phyloP scores from a whole-genome alignment of 2,329 filamentous ascomycete species.

The Pyricularia sp. region DNA sequence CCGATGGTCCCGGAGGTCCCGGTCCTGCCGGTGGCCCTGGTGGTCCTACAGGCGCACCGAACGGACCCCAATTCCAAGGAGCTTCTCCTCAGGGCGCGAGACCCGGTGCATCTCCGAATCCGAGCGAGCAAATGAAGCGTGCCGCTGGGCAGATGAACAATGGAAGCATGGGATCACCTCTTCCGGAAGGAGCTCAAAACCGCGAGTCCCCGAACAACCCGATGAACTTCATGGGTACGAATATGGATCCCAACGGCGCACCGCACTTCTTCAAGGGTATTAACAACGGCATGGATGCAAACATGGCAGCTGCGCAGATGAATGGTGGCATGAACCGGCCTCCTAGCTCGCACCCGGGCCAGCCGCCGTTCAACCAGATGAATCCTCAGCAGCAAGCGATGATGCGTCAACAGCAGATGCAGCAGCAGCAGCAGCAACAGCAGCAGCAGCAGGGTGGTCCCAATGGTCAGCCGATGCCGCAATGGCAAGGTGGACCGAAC shows the following conservation, averaged over 20 bases:
- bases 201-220: slow-evolving; percentile 48
- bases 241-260: slow-evolving; percentile 48
- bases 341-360: slow-evolving; percentile 52
- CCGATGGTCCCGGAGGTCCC: slow-evolving; percentile 32
- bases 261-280: slow-evolving; percentile 47
- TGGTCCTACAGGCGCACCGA: slow-evolving; percentile 36
- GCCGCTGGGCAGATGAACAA: slow-evolving; percentile 61
- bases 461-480: slow-evolving; percentile 28
- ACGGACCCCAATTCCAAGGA: slow-evolving; percentile 51
- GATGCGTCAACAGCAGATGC: slow-evolving; percentile 28
- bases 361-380: slow-evolving; percentile 43
- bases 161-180: slow-evolving; percentile 54
- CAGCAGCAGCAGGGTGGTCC: slow-evolving; percentile 17
- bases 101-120: slow-evolving; percentile 62
- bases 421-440: slow-evolving; percentile 21
- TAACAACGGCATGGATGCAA: slow-evolving; percentile 33
- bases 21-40: slow-evolving; percentile 40
- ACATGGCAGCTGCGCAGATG: slow-evolving; percentile 44
- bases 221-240: slow-evolving; percentile 48
- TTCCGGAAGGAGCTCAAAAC: slow-evolving; percentile 55
- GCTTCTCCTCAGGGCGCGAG: slow-evolving; percentile 58
- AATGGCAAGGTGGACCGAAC: slow-evolving; percentile 32
- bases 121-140: slow-evolving; percentile 67
- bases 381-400: slow-evolving; percentile 49
- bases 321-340: slow-evolving; percentile 48